Base-by-base conservation (phyloP, 2,329 filamentous ascomycete genomes). In the Dothideomycetes sp. region DNA sequence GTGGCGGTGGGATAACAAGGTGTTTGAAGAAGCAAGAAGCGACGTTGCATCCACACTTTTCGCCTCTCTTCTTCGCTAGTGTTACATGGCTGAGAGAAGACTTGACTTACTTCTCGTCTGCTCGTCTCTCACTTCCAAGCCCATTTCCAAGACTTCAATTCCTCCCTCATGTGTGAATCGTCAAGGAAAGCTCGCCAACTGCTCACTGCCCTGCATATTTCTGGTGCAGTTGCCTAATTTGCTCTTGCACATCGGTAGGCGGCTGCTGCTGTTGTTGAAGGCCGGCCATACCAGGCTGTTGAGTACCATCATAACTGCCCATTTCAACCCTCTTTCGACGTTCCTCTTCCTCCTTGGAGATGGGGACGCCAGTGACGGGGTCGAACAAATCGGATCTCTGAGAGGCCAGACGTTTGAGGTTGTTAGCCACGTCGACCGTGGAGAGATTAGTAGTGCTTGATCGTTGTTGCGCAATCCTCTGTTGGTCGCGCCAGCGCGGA, bases 401-500 rank as follows among this genome's bases (percentile, higher is more conserved):
- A 49, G 84, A 88, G 17, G 88, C 87, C 37, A 96, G 70, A n/a
- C 89, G 81, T 68, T 96, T 96, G 47, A 96, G 73, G 57, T 96
- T 95, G 59, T 86, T 88, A 37, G 87, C 88, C 34, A 94, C 86
- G 51, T 96, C 89, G 24, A 74, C 77, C 3, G 85, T 89, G 1
- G 82, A 84, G 8, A 94, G 65, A 52, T 94, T 95, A 8, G 87
- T 93, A 0, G 84, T 88, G 2, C 84, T 77, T 47, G 82, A 85
- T 46, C 89, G 81, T 10, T 83, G 78, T 34, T 94, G 86, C 12
- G 84, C 79, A 59, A 94, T 94, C 42, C 84, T 83, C 50, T 87
- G 86, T 59, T 96, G 88, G 57, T 95, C 88, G 59, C 94, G 94
- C 88, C 89, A 96, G 43, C 83, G 77, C 1, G 89, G 89, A 57